Percentiles rank a stretch among this genome's conserved stretches.
These are phyloP conservation scores for Cercospora berteroae DNA, from an alignment of 2,329 filamentous ascomycete species.

Conservation along the genomic window DNA sequence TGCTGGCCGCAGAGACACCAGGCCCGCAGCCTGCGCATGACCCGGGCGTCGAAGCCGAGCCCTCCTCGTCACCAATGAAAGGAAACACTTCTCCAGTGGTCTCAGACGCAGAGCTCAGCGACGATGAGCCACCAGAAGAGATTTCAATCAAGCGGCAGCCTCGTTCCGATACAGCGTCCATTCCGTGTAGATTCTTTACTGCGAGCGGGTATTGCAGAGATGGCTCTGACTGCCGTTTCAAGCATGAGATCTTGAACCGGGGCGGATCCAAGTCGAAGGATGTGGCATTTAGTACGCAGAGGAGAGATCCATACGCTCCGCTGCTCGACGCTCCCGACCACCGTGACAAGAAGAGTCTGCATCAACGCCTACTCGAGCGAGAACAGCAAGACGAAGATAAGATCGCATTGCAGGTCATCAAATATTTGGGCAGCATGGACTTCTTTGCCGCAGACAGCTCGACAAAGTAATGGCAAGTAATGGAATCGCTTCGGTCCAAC, in stretches of 20 bases:
- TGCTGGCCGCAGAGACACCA: background rate
- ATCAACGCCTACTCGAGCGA: constrained; percentile 43
- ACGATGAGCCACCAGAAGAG: constrained; percentile 38
- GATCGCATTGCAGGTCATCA: constrained; percentile 47
- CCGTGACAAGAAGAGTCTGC: constrained; percentile 24
- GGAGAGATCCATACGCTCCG: constrained; percentile 23
- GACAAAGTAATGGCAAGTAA: background rate
- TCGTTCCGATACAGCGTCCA: constrained; percentile 4
- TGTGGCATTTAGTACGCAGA: constrained; percentile 1
- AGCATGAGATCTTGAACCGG: constrained; percentile 32
- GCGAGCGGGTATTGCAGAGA: constrained; percentile 36
- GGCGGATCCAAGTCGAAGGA: background rate
- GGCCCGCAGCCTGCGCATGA: background rate
- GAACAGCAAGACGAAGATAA: constrained; percentile 45
- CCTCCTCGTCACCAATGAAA: background rate
- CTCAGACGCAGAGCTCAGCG: background rate
- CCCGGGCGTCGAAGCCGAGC: background rate
- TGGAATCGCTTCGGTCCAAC: background rate
- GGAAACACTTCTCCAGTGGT: background rate
- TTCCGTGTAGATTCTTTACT: constrained; percentile 34
- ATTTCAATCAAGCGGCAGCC: constrained; percentile 38
- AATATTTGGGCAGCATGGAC: constrained; percentile 45
- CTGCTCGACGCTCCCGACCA: constrained; percentile 19
- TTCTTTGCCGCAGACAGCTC: constrained; percentile 35
- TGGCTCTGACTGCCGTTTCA: constrained; percentile 36